Evolutionary conservation across 75 land plant genomes (phyloP).

Genomic region (Cryptomeria japonica): DNA sequence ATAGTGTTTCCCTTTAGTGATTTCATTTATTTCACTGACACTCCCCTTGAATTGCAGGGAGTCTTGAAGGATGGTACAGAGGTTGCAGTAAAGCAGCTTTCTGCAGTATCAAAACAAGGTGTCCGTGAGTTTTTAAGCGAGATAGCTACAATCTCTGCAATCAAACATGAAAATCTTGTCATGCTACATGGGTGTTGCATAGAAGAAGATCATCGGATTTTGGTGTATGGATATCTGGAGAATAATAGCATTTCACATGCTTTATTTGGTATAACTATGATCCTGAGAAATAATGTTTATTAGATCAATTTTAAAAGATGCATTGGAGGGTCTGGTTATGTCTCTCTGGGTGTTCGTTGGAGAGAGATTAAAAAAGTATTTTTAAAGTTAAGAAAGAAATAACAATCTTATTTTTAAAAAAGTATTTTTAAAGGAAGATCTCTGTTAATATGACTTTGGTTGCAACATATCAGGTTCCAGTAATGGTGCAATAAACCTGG

Average conservation of each 20-base stretch:
- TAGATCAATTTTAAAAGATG: background rate
- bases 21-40: constrained; percentile 6
- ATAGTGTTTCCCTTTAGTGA: background rate
- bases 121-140: constrained; percentile 48
- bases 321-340: background rate
- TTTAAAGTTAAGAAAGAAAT: no score
- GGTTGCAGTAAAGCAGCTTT: constrained; percentile 52
- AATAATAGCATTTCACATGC: constrained; percentile 42
- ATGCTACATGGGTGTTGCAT: constrained; percentile 55
- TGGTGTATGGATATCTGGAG: constrained; percentile 53
- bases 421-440: background rate
- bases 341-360: background rate
- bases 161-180: constrained; percentile 49
- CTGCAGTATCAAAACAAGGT: constrained; percentile 44
- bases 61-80: constrained; percentile 32
- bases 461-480: constrained; percentile 3
- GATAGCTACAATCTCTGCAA: constrained; percentile 40
- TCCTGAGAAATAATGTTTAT: background rate
- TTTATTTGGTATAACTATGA: constrained; percentile 32
- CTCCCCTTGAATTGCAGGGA: constrained; percentile 26
- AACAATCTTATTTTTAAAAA: background rate
- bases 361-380: background rate
- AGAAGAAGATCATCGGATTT: constrained; percentile 47
- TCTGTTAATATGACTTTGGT: background rate
- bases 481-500: background rate